Base-by-base conservation (phyloP, 805 yeast genomes). In the Cyberlindnera maritima region DNA sequence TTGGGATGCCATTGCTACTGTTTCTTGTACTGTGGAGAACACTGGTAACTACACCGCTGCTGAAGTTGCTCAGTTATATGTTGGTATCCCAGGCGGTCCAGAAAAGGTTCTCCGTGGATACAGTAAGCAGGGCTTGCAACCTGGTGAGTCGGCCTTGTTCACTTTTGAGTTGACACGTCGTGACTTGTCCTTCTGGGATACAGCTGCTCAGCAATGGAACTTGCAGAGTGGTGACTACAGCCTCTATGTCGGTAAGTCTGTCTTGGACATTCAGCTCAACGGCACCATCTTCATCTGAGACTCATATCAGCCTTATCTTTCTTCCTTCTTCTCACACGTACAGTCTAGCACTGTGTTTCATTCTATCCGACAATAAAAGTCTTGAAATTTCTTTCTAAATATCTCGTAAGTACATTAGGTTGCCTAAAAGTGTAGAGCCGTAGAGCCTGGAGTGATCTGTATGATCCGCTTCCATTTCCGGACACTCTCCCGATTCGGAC, bases 21-120 rank as follows among this genome's bases (percentile, higher is more conserved):
- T 45, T 21, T 35, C 40, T 3, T 43, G 40, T 14, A 29, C 35
- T 14, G 41, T 45, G 15, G 38, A 29, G 34, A 45, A 45, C 41
- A 23, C 36, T 9, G 84, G 85, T 0, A 61, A 64, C 6, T 56
- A 58, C 23, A 61, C 60, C 13, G 83, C 81, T 2, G 74, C 72
- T 4, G 71, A 67, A 52, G 82, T 74, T 18, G 72, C 74, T 11
- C 83, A 80, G 59, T 59, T 80, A 43, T 80, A 79, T 57, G 64
- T 79, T 46, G 77, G 75, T 47, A 71, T 72, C 47, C 81, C 81
- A 17, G 48, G 44, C 11, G 48, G 49, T 15, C 47, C 47, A 4
- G 69, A 75, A 0, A 59, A 66, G n/a, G 67, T 67, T 25, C 65
- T 79, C 41, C 66, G 82, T 49, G 84, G 84, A 2, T 75, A 76